These are phyloP conservation scores for Hypoxylon sp. DNA, from an alignment of 2,329 filamentous ascomycete genomes.

Conservation along the genomic window DNA sequence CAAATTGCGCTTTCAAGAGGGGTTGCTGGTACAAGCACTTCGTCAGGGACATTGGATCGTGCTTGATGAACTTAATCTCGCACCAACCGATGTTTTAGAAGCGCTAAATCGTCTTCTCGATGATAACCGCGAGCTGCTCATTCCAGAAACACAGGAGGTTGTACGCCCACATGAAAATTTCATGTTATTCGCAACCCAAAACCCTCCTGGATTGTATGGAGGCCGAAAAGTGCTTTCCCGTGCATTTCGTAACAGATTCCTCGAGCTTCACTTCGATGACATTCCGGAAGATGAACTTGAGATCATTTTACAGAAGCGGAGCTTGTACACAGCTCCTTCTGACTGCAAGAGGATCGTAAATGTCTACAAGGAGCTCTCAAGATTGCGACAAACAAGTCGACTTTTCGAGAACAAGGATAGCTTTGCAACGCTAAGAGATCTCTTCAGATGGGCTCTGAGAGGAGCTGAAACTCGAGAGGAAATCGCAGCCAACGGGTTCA, in stretches of 20 bases:
- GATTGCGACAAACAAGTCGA: constrained; percentile 88
- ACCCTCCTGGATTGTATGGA: constrained; percentile 94
- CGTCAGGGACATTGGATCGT: constrained; percentile 98
- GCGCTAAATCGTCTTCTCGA: constrained; percentile 95
- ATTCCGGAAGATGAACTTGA: constrained; percentile 96
- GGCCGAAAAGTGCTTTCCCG: constrained; percentile 93
- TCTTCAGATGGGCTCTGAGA: constrained; percentile 95
- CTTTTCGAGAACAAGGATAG: constrained; percentile 98
- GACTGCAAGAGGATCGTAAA: constrained; percentile 92
- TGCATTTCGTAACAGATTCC: constrained; percentile 95
- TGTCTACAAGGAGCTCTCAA: constrained; percentile 93
- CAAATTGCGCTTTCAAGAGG: constrained; percentile 91
- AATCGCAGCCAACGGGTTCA: constrained; percentile 92
- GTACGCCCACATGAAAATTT: constrained; percentile 94
- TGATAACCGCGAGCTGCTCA: constrained; percentile 94
- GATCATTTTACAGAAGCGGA: constrained; percentile 89
- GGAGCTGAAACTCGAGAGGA: constrained; percentile 88
- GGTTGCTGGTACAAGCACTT: constrained; percentile 91
- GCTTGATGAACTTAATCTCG: constrained; percentile 95
- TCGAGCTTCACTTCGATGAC: constrained; percentile 98
- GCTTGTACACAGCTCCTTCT: constrained; percentile 87
- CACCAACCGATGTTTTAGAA: constrained; percentile 96
- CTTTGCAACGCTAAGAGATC: constrained; percentile 94
- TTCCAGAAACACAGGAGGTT: constrained; percentile 96
- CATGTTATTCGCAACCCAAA: constrained; percentile 98